phyloP scores from a whole-genome alignment of 441 rosid genomes.

The Melastoma candidum region DNA sequence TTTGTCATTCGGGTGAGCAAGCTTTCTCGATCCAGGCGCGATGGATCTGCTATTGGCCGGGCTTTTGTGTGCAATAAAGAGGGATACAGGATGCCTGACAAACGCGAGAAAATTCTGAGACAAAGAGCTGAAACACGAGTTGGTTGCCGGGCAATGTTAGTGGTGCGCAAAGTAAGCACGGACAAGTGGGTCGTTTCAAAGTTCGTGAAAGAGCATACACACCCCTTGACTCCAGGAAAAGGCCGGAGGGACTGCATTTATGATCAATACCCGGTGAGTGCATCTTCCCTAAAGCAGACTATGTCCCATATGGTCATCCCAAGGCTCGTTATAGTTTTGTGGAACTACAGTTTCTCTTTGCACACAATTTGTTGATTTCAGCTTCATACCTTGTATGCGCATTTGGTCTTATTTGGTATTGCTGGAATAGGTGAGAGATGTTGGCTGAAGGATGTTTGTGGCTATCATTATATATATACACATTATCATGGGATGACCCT shows the following conservation, averaged over 20 bases:
- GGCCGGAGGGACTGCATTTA: constrained; percentile 85
- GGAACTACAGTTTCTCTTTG: no score
- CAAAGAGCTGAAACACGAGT: constrained; percentile 96
- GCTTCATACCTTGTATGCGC: no score
- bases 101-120: constrained; percentile 83
- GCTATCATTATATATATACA: no score
- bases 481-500: no score
- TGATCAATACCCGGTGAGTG: constrained; percentile 95
- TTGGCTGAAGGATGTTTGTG: no score
- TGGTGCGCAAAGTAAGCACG: constrained; percentile 79
- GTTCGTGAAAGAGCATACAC: constrained; percentile 88
- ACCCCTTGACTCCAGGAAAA: constrained; percentile 74
- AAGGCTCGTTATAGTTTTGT: no score
- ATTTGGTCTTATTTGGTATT: no score
- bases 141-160: constrained; percentile 97
- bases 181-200: constrained; percentile 93
- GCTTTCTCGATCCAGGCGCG: constrained; percentile 90
- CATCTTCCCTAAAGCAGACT: constrained; percentile 1
- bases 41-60: constrained; percentile 90
- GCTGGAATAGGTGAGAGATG: no score
- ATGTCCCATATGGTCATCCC: no score
- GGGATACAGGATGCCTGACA: constrained; percentile 87
- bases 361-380: no score
- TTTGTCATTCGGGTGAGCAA: constrained; percentile 91
- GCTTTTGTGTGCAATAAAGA: constrained; percentile 96